phyloP scores from a whole-genome alignment of 176 grass and related monocot species.

The Stipa capillata region DNA sequence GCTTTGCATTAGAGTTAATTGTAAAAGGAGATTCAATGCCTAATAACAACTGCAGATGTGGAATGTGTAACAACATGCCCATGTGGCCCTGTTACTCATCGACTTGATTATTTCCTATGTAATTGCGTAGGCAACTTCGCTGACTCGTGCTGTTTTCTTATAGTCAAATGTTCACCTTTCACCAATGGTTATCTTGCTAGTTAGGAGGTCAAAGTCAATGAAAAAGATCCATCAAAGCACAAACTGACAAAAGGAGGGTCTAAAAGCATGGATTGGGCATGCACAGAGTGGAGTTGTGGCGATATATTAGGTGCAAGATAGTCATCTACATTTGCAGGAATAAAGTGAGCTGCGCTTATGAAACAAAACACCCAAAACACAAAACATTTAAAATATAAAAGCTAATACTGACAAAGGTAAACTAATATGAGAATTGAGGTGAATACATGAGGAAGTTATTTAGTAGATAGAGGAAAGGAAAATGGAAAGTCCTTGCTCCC shows the following conservation, averaged over 20 bases:
- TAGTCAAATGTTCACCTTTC: conserved; percentile 2
- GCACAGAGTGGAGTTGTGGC: not conserved
- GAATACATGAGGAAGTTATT: not conserved
- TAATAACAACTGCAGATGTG: conserved; percentile 2
- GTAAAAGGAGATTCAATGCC: not conserved
- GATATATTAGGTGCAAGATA: not conserved
- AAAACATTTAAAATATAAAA: conserved; percentile 3
- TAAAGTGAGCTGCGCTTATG: not conserved
- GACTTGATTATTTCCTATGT: conserved; percentile 7
- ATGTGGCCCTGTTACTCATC: not conserved
- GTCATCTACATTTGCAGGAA: not conserved
- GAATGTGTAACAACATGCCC: not conserved
- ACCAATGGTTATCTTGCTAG: not conserved
- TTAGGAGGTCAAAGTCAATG: conserved; percentile 3
- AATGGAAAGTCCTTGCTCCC: not conserved
- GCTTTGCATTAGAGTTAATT: not conserved
- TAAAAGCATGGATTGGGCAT: not conserved
- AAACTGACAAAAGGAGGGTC: not conserved
- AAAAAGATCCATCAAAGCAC: not conserved
- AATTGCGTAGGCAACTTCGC: not conserved
- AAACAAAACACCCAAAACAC: not conserved
- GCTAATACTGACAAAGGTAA: not conserved
- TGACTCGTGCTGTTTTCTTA: not conserved
- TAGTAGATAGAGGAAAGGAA: not conserved
- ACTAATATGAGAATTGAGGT: not conserved